phyloP scores from a whole-genome alignment of 805 yeast genomes.

The Suhomyces sp. region DNA sequence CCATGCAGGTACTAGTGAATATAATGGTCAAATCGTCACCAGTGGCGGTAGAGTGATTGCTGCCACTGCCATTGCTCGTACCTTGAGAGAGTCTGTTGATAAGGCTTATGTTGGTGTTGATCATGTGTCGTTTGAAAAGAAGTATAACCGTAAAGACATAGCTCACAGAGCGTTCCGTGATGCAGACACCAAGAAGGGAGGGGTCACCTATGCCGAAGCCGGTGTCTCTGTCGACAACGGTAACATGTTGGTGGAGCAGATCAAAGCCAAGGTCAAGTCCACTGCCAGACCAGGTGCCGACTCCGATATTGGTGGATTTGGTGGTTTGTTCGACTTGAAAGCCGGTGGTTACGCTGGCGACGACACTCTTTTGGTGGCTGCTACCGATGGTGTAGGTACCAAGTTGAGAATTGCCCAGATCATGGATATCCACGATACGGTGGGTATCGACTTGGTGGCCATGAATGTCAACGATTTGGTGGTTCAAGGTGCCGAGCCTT shows the following conservation, averaged over 20 bases:
- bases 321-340: conserved; percentile 90
- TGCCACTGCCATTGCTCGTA: conserved; percentile 76
- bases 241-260: conserved; percentile 81
- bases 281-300: conserved; percentile 96
- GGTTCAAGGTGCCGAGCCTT: conserved; percentile 98
- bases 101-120: conserved; percentile 85
- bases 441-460: conserved; percentile 97
- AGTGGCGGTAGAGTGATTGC: conserved; percentile 98
- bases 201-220: conserved; percentile 86
- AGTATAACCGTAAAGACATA: conserved; percentile 87
- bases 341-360: conserved; percentile 83
- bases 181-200: conserved; percentile 22
- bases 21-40: conserved; percentile 65
- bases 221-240: conserved; percentile 99
- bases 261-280: conserved; percentile 85
- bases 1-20: conserved; percentile 89
- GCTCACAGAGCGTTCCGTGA: conserved; percentile 93
- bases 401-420: conserved; percentile 92
- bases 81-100: conserved; percentile 77
- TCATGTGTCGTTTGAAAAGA: conserved; percentile 65
- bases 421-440: conserved; percentile 88
- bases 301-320: conserved; percentile 97
- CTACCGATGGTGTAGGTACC: conserved; percentile 99
- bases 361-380: conserved; percentile 85
- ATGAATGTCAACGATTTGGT: conserved; percentile 98